Percentiles rank a stretch among this genome's conserved stretches.
Conservation (phyloP, 495 filamentous ascomycete species). For the Podospora pseudocomata region DNA sequence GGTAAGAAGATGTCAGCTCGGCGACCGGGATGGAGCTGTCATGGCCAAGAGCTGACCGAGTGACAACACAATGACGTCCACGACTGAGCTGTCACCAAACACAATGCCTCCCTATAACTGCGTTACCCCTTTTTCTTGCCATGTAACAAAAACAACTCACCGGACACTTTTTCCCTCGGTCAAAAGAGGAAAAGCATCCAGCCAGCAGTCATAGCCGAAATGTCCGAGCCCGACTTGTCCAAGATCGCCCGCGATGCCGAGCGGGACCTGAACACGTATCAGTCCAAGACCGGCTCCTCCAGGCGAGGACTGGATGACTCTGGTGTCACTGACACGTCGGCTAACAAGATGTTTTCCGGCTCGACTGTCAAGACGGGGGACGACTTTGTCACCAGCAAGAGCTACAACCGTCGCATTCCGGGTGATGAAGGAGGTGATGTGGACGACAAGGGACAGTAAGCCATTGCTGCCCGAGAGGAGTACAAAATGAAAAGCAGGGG, state of each 20-base stretch:
- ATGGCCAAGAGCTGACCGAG: neutral
- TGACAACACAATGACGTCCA: neutral
- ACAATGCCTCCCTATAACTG: neutral
- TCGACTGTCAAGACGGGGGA: constrained; percentile 31
- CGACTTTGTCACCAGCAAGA: constrained; percentile 30
- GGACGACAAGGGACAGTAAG: constrained; percentile 37
- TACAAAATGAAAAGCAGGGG: neutral
- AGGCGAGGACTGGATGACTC: constrained; percentile 26
- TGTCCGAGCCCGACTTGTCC: constrained; percentile 17
- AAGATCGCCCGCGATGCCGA: constrained; percentile 46
- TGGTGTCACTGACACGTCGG: constrained; percentile 31
- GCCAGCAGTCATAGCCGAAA: neutral
- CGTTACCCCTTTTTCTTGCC: neutral
- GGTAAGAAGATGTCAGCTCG: neutral
- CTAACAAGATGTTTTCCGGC: constrained; percentile 33
- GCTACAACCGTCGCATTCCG: constrained; percentile 38
- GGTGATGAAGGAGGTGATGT: constrained; percentile 38
- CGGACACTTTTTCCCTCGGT: neutral
- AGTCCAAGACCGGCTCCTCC: constrained; percentile 39
- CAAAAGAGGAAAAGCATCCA: neutral
- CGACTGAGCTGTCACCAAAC: neutral
- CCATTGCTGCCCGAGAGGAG: neutral
- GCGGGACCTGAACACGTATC: constrained; percentile 45
- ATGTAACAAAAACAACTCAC: neutral
- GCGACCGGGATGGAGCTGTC: neutral